Evolutionary conservation across 352 stramenopile genomes (phyloP).

Genomic region (Halophytophthora batemanensis): DNA sequence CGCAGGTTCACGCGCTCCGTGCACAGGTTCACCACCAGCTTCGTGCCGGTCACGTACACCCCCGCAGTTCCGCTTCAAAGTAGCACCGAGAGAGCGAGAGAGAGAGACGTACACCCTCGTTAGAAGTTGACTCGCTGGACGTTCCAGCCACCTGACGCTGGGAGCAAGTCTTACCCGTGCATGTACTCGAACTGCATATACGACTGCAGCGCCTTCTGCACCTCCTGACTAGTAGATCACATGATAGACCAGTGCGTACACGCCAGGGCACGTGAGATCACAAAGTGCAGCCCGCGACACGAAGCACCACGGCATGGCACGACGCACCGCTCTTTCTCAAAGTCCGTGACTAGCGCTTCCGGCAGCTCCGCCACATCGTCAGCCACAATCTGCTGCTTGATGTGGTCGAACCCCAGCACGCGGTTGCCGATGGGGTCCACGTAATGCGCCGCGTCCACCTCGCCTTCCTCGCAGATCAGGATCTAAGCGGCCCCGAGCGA

Average conservation of each 20-base stretch:
- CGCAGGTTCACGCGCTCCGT: constrained; percentile 86
- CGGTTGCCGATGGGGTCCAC: constrained; percentile 72
- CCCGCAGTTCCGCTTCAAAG: constrained; percentile 60
- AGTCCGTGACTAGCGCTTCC: constrained; percentile 33
- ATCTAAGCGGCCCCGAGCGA: constrained; percentile 33
- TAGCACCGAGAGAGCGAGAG: too few species aligned
- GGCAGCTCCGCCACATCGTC: constrained; percentile 54
- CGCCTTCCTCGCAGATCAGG: constrained; percentile 74
- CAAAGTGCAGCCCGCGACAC: too few species aligned
- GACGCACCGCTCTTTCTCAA: constrained; percentile 69
- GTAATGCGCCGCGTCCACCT: constrained; percentile 84
- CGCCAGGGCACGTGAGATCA: constrained; percentile 1
- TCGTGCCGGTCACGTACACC: constrained; percentile 69
- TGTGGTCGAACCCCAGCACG: constrained; percentile 86
- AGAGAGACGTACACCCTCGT: neutral
- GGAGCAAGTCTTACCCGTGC: constrained; percentile 46
- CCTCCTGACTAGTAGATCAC: constrained; percentile 8
- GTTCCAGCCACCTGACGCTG: constrained; percentile 22
- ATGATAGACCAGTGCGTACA: neutral
- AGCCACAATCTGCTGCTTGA: constrained; percentile 61
- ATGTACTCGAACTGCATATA: constrained; percentile 88
- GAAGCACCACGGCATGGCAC: neutral
- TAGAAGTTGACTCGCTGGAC: constrained; percentile 1
- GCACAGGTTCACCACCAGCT: constrained; percentile 73
- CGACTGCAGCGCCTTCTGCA: constrained; percentile 73